These are phyloP conservation scores for Lachnellula occidentalis DNA, from an alignment of 2,329 filamentous ascomycete genomes.

Conservation along the genomic window DNA sequence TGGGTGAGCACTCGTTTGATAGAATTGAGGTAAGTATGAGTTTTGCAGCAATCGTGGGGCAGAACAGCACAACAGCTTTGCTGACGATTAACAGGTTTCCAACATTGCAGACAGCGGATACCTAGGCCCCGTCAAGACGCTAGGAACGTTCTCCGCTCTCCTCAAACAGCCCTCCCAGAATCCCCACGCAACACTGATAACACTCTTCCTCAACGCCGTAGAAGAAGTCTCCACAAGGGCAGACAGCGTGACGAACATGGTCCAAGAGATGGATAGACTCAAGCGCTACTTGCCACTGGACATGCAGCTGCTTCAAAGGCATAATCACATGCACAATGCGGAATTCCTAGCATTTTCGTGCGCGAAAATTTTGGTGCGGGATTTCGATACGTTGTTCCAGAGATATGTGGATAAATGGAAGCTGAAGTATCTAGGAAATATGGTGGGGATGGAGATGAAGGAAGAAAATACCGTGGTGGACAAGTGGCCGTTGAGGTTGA, in stretches of 20 bases:
- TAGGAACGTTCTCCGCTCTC: conserved; percentile 29
- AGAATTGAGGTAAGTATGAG: conserved; percentile 36
- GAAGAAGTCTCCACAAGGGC: conserved; percentile 11
- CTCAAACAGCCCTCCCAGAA: conserved; percentile 32
- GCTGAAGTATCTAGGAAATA: neutral
- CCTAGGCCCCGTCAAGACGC: conserved; percentile 25
- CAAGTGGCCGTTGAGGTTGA: conserved; percentile 12
- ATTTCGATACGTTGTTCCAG: neutral
- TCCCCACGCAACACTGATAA: conserved; percentile 37
- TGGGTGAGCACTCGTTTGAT: conserved; percentile 24
- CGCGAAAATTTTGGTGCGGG: neutral
- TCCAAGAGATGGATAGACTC: neutral
- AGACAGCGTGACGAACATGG: neutral
- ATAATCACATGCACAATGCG: neutral
- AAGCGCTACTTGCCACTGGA: neutral
- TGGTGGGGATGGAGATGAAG: conserved; percentile 5
- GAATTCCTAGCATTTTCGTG: neutral
- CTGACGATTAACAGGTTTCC: conserved; percentile 27
- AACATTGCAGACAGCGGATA: conserved; percentile 35
- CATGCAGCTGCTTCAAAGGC: neutral
- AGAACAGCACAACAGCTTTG: neutral
- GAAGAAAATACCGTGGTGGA: conserved; percentile 5
- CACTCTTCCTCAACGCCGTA: conserved; percentile 37
- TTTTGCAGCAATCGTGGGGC: neutral
- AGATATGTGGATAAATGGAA: neutral